Evolutionary conservation across 2,329 filamentous ascomycete genomes (phyloP).

Genomic region (Phoma sp.): DNA sequence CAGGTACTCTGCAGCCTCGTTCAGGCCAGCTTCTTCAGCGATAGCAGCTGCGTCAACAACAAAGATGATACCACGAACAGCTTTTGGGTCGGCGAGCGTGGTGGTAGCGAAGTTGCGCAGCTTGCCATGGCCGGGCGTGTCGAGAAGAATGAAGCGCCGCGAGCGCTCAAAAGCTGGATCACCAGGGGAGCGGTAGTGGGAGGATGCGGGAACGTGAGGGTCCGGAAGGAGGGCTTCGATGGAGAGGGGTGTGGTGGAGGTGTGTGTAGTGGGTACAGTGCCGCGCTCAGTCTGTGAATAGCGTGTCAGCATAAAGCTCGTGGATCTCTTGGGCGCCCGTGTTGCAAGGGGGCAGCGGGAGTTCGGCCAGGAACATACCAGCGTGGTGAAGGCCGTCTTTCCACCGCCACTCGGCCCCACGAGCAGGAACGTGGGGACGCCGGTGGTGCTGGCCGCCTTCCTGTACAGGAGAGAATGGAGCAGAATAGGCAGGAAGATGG

Average conservation of each 20-base stretch:
- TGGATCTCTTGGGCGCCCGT: neutral
- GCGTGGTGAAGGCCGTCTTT: constrained; percentile 86
- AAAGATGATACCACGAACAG: constrained; percentile 78
- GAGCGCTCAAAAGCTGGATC: constrained; percentile 62
- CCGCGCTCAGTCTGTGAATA: constrained; percentile 60
- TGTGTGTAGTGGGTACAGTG: constrained; percentile 61
- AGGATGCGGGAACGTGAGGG: constrained; percentile 62
- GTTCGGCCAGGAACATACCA: constrained; percentile 57
- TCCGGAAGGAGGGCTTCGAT: constrained; percentile 66
- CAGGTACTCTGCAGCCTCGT: constrained; percentile 80
- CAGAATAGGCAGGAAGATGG: constrained; percentile 75
- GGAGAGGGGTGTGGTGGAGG: constrained; percentile 51
- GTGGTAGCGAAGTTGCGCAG: constrained; percentile 74
- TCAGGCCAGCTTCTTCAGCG: constrained; percentile 58
- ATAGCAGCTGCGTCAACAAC: constrained; percentile 78
- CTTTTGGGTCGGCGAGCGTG: constrained; percentile 53
- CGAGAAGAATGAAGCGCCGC: constrained; percentile 77
- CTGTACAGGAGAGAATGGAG: constrained; percentile 78
- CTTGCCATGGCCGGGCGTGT: constrained; percentile 96
- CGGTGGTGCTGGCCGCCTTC: constrained; percentile 66
- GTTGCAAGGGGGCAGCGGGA: neutral
- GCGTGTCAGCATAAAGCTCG: neutral
- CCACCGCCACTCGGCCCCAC: constrained; percentile 81
- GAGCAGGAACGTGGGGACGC: constrained; percentile 77
- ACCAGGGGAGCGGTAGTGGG: constrained; percentile 69